A percentile compares a stretch with the other conserved stretches of the same genome.
phyloP scores from a whole-genome alignment of 2,329 filamentous ascomycete genomes.

The Purpureocillium takamizusanense region DNA sequence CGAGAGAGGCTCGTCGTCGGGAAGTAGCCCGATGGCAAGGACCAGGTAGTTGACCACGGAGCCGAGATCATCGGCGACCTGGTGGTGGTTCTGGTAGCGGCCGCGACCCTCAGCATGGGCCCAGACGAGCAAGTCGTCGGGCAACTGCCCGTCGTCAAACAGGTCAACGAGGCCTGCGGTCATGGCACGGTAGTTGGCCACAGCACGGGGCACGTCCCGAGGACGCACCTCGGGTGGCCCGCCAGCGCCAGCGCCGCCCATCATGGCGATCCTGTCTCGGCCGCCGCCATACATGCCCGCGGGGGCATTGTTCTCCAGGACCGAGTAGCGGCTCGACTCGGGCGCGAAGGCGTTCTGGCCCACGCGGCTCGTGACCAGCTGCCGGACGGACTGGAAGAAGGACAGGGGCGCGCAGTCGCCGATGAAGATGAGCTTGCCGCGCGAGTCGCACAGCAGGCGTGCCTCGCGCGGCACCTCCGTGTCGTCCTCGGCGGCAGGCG shows the following conservation, averaged over 20 bases:
- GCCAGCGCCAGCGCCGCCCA: constrained; percentile 1
- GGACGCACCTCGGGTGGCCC: constrained; percentile 16
- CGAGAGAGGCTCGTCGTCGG: constrained; percentile 29
- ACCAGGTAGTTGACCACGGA: constrained; percentile 39
- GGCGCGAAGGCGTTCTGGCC: constrained; percentile 42
- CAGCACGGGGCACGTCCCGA: constrained; percentile 16
- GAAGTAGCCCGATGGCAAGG: constrained; percentile 39
- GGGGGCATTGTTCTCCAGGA: constrained; percentile 33
- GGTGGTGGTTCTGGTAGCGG: not conserved
- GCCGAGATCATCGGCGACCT: constrained; percentile 20
- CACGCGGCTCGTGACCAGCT: constrained; percentile 39
- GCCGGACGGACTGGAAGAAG: constrained; percentile 44
- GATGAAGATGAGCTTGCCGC: constrained; percentile 46
- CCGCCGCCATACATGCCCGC: constrained; percentile 8
- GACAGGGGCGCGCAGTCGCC: constrained; percentile 48
- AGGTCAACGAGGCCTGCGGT: constrained; percentile 39
- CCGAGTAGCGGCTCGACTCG: constrained; percentile 39
- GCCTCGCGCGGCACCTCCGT: constrained; percentile 46
- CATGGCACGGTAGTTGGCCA: constrained; percentile 26
- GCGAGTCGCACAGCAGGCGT: constrained; percentile 39
- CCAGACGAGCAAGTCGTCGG: constrained; percentile 33
- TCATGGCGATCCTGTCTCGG: not conserved
- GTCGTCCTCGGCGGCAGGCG: constrained; percentile 34
- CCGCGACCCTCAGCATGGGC: constrained; percentile 15
- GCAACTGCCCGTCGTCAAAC: constrained; percentile 31